phyloP scores from a whole-genome alignment of 108 stramenopile genomes.

The Cyclostephanos invisitatus region DNA sequence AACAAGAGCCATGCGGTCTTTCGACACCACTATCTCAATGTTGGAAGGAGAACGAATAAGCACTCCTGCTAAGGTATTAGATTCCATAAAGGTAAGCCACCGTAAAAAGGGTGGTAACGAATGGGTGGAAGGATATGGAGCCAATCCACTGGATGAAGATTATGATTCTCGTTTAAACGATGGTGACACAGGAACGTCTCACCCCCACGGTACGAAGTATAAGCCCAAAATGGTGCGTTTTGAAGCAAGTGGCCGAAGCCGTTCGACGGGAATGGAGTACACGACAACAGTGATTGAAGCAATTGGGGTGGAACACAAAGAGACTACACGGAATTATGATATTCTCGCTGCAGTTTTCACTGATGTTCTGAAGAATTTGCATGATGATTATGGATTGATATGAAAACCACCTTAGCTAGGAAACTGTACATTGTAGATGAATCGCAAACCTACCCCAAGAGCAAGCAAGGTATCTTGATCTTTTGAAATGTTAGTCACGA shows the following conservation, averaged over 20 bases:
- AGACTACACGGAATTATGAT: constrained; percentile 90
- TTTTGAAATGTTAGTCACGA: neutral
- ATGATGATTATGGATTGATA: constrained; percentile 76
- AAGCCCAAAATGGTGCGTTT: constrained; percentile 83
- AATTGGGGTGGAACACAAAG: constrained; percentile 87
- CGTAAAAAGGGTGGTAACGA: constrained; percentile 76
- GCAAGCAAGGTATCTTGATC: too few species aligned
- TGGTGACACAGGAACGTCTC: constrained; percentile 67
- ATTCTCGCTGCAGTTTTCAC: constrained; percentile 86
- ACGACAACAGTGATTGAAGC: constrained; percentile 89
- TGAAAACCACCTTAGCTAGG: constrained; percentile 5
- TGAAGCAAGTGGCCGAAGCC: constrained; percentile 63
- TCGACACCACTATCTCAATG: constrained; percentile 30
- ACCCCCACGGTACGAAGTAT: constrained; percentile 87
- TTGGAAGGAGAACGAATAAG: constrained; percentile 50
- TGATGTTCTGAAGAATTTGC: constrained; percentile 74
- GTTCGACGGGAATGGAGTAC: constrained; percentile 82
- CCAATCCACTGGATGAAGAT: constrained; percentile 41
- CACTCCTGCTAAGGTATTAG: constrained; percentile 60
- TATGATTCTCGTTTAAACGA: constrained; percentile 34
- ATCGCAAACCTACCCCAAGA: neutral
- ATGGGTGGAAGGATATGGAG: constrained; percentile 75
- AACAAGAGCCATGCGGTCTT: constrained; percentile 63
- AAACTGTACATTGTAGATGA: neutral
- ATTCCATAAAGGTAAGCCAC: constrained; percentile 71